phyloP scores from a whole-genome alignment of 1,284 basidiomycete species.

The Trichosporon sp. region DNA sequence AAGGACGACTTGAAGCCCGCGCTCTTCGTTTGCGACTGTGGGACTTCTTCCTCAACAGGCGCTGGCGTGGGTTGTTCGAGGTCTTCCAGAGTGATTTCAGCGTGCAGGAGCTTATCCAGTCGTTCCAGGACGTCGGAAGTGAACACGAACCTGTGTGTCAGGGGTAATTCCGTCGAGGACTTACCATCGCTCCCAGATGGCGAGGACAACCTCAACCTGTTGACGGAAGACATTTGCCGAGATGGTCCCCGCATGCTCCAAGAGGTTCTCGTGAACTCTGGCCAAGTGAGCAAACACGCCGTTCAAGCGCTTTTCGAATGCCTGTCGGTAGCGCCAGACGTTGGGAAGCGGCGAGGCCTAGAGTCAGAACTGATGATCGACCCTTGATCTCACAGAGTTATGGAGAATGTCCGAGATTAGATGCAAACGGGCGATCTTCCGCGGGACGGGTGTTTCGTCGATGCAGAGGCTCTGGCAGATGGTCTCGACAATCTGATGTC shows the following conservation, averaged over 20 bases:
- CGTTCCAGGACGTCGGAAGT: conserved; percentile 72
- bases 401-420: conserved; percentile 96
- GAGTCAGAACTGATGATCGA: not conserved
- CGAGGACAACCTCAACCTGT: conserved; percentile 75
- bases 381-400: conserved; percentile 62
- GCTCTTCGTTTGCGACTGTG: conserved; percentile 56
- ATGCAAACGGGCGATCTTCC: conserved; percentile 91
- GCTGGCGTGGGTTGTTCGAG: conserved; percentile 8
- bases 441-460: conserved; percentile 83
- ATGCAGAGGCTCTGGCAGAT: conserved; percentile 77
- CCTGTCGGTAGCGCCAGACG: conserved; percentile 84
- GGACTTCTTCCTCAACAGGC: conserved; percentile 12
- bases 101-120: conserved; percentile 67
- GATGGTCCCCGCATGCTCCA: conserved; percentile 67
- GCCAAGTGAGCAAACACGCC: conserved; percentile 89
- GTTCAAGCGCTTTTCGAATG: conserved; percentile 80
- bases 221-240: conserved; percentile 90
- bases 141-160: conserved; percentile 66
- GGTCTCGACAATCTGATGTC: conserved; percentile 69
- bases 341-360: conserved; percentile 50
- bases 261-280: conserved; percentile 82
- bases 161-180: conserved; percentile 22
- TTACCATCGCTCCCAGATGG: conserved; percentile 88
- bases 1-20: conserved; percentile 56
- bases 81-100: conserved; percentile 45